Percentiles rank a stretch among this genome's conserved stretches.
Conservation (phyloP, 2,329 filamentous ascomycete species). For the Cladosporium sp. region DNA sequence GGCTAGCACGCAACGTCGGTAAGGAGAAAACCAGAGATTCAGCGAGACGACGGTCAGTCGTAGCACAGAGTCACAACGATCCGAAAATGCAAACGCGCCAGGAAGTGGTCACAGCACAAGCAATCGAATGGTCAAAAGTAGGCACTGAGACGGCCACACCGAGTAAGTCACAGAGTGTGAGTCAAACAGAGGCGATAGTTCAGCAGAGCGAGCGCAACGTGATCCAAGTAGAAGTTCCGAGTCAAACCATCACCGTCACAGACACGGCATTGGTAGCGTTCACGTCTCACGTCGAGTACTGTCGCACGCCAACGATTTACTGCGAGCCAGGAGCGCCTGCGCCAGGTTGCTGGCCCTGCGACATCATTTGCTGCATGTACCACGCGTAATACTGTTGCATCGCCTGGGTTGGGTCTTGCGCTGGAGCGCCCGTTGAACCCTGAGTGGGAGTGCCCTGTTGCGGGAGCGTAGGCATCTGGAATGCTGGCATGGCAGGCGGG, state of each 20-base stretch:
- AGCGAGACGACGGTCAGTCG: conserved; percentile 5
- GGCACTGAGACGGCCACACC: conserved; percentile 2
- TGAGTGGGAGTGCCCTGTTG: conserved; percentile 17
- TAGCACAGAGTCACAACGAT: conserved; percentile 6
- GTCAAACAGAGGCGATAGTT: background rate
- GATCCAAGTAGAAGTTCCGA: conserved; percentile 2
- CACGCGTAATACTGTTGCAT: conserved; percentile 16
- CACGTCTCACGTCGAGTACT: conserved; percentile 8
- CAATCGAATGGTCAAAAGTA: background rate
- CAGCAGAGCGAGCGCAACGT: conserved; percentile 3
- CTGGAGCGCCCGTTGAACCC: conserved; percentile 18
- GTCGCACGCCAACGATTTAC: conserved; percentile 6
- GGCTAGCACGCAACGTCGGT: background rate
- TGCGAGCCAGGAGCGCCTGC: conserved; percentile 25
- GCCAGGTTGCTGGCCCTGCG: conserved; percentile 33
- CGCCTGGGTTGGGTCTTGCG: conserved; percentile 16
- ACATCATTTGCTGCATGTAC: conserved; percentile 27
- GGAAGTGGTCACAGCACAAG: conserved; percentile 1
- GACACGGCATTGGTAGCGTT: conserved; percentile 2
- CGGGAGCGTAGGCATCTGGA: conserved; percentile 27
- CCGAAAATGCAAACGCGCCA: conserved; percentile 5
- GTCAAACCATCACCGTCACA: background rate
- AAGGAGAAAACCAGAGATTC: conserved; percentile 1
- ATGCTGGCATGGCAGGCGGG: conserved; percentile 17
- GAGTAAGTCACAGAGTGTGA: conserved; percentile 1